Conservation (phyloP, 2,329 filamentous ascomycete species). For the Pseudogymnoascus sp. region DNA sequence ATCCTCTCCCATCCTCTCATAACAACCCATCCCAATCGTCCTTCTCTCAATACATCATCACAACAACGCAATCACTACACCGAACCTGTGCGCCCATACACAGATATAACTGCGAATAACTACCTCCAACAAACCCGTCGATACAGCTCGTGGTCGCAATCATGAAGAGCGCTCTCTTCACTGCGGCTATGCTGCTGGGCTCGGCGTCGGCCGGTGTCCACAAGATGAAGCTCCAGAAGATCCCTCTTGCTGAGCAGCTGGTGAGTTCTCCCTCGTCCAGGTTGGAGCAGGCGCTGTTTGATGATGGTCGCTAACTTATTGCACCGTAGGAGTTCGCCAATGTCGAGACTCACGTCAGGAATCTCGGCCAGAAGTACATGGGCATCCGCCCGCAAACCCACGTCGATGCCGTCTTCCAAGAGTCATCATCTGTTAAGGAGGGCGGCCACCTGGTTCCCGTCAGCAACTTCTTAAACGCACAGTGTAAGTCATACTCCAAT, state of each 20-base stretch:
- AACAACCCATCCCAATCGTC: neutral
- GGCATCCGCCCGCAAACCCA: constrained; percentile 64
- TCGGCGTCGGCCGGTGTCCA: constrained; percentile 78
- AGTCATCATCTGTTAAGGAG: constrained; percentile 53
- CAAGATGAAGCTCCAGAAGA: constrained; percentile 97
- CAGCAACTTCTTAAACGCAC: constrained; percentile 96
- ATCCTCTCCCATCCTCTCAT: neutral
- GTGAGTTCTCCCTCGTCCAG: constrained; percentile 45
- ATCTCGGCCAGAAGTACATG: constrained; percentile 94
- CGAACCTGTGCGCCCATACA: neutral
- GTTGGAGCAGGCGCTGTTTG: constrained; percentile 7
- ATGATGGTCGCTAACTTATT: constrained; percentile 19
- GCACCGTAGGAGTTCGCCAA: constrained; percentile 58
- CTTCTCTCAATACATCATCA: constrained; percentile 2
- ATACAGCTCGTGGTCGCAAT: constrained; percentile 19
- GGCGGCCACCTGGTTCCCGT: constrained; percentile 75
- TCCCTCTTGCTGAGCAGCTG: constrained; percentile 84
- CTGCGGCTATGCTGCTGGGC: constrained; percentile 73
- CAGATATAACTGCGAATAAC: neutral
- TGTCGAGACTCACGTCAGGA: constrained; percentile 72
- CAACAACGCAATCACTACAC: neutral
- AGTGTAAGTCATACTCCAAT: constrained; percentile 59
- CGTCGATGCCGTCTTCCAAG: constrained; percentile 70
- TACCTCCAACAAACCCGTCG: neutral
- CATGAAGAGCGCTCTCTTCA: constrained; percentile 82